A percentile compares a stretch with the other conserved stretches of the same genome.
Conservation (phyloP, 208 protist genomes). For the Acanthamoeba culbertsoni region DNA sequence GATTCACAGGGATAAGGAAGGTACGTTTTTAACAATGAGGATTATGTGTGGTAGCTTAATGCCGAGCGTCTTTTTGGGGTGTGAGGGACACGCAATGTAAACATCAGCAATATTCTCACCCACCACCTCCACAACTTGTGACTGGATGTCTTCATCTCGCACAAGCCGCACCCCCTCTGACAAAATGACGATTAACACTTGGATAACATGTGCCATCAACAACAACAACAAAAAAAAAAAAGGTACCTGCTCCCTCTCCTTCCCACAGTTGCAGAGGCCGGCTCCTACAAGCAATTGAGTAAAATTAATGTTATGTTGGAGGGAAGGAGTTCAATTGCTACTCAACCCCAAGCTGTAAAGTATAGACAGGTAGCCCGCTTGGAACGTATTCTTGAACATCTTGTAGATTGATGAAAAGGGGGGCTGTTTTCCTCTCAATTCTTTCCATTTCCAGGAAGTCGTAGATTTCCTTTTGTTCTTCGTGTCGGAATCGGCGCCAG, state of each 20-base stretch:
- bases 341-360: slow-evolving; percentile 98
- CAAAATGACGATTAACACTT: too few relatives aligned
- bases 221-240: too few relatives aligned
- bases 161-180: slow-evolving; percentile 70
- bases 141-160: slow-evolving; percentile 99
- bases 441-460: neutral
- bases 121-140: slow-evolving; percentile 97
- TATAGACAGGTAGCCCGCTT: slow-evolving; percentile 97
- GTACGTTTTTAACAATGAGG: slow-evolving; percentile 98
- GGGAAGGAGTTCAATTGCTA: neutral
- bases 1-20: neutral
- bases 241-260: slow-evolving; percentile 84
- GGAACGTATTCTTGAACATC: slow-evolving; percentile 99
- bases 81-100: slow-evolving; percentile 96
- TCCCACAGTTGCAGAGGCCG: slow-evolving; percentile 98
- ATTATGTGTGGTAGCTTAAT: slow-evolving; percentile 99
- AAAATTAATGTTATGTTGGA: neutral
- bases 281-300: slow-evolving; percentile 75
- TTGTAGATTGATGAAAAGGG: neutral
- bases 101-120: slow-evolving; percentile 97
- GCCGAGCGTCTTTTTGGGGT: slow-evolving; percentile 96
- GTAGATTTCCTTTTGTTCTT: neutral
- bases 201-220: too few relatives aligned
- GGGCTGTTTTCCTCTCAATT: neutral
- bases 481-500: too few relatives aligned